A percentile compares a stretch with the other conserved stretches of the same genome.
phyloP scores from a whole-genome alignment of 208 protist species.

The Endotrypanum monterogeii region DNA sequence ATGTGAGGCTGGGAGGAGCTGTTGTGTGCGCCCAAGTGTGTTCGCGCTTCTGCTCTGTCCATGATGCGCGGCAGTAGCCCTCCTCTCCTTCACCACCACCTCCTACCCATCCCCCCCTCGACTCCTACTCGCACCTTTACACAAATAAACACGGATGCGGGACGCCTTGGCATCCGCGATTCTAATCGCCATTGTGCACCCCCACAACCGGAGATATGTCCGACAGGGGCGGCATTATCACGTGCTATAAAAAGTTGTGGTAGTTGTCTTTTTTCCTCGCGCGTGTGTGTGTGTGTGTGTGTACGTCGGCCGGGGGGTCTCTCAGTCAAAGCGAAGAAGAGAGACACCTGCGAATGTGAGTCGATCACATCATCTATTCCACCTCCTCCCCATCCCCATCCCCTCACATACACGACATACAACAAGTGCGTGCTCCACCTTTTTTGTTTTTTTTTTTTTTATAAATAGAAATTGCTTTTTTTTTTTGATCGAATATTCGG shows the following conservation, averaged over 20 bases:
- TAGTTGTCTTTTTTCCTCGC: not conserved
- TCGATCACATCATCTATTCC: not conserved
- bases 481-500: too few relatives aligned
- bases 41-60: not conserved
- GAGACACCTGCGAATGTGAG: not conserved
- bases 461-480: too few relatives aligned
- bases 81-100: not conserved
- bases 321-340: too few relatives aligned
- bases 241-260: not conserved
- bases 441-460: too few relatives aligned
- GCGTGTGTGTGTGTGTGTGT: not conserved
- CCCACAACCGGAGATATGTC: not conserved
- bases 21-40: not conserved
- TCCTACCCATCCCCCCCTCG: not conserved
- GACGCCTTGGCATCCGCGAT: not conserved
- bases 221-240: not conserved
- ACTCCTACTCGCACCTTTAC: not conserved
- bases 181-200: not conserved
- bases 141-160: not conserved
- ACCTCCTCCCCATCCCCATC: not conserved
- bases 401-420: not conserved
- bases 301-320: not conserved
- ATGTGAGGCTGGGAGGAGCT: not conserved
- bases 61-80: not conserved
- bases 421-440: too few relatives aligned